These are phyloP conservation scores for Tetrapisispora arboricola DNA, from an alignment of 805 yeast genomes.

Conservation along the genomic window DNA sequence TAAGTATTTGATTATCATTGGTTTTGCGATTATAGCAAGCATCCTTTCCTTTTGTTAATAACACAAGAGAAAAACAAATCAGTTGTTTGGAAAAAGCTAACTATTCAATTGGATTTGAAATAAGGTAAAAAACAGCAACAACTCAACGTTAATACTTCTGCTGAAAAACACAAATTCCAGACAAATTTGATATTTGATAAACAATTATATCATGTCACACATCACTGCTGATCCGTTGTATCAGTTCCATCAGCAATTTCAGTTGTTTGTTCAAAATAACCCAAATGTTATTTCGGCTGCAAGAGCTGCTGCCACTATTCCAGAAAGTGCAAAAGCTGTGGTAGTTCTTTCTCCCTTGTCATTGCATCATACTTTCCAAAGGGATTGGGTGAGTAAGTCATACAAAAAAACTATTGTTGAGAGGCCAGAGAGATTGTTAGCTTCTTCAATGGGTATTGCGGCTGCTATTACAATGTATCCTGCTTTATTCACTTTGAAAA, in stretches of 20 bases:
- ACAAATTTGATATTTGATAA: not conserved
- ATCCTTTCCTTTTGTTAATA: too few relatives aligned
- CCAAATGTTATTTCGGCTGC: conserved; percentile 30
- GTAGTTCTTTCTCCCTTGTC: conserved; percentile 61
- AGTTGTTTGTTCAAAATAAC: conserved; percentile 32
- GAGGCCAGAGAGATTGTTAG: conserved; percentile 69
- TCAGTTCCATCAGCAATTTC: conserved; percentile 35
- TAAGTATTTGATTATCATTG: too few relatives aligned
- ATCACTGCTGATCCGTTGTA: conserved; percentile 25
- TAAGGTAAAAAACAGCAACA: too few relatives aligned
- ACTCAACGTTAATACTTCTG: too few relatives aligned
- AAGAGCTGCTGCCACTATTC: conserved; percentile 25
- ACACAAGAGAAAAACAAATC: too few relatives aligned
- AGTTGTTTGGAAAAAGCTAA: too few relatives aligned
- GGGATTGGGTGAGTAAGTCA: conserved; percentile 65
- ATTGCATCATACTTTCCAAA: conserved; percentile 59
- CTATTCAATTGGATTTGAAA: too few relatives aligned
- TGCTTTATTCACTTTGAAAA: conserved; percentile 40
- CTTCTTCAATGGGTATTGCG: conserved; percentile 67
- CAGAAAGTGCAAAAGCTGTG: conserved; percentile 41
- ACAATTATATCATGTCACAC: not conserved
- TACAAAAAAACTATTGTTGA: conserved; percentile 65
- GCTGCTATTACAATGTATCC: conserved; percentile 66
- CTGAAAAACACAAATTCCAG: too few relatives aligned
- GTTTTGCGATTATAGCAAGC: too few relatives aligned